These are phyloP conservation scores for Priceomyces melissophilus DNA, from an alignment of 805 yeast genomes.

Conservation along the genomic window DNA sequence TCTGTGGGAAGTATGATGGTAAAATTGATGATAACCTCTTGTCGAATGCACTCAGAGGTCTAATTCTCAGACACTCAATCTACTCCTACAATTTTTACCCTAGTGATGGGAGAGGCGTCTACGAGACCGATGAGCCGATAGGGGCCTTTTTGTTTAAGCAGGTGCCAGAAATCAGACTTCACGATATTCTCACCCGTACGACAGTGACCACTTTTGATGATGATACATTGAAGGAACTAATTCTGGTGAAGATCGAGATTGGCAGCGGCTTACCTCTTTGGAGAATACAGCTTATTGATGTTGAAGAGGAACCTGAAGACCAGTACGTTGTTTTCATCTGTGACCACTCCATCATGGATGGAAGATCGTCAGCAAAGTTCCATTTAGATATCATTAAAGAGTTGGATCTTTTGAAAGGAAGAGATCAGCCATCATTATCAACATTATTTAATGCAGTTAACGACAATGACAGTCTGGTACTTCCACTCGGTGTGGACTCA, in stretches of 20 bases:
- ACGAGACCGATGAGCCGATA: conserved; percentile 5
- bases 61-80: conserved; percentile 14
- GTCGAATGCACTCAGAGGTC: conserved; percentile 15
- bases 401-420: conserved; percentile 1
- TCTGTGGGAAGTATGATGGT: conserved; percentile 18
- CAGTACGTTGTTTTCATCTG: conserved; percentile 19
- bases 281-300: conserved; percentile 16
- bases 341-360: conserved; percentile 32
- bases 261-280: conserved; percentile 17
- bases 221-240: conserved; percentile 8
- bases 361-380: conserved; percentile 26
- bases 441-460: background rate
- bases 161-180: conserved; percentile 15
- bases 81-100: conserved; percentile 18
- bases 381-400: conserved; percentile 20
- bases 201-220: conserved; percentile 10
- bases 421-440: conserved; percentile 6
- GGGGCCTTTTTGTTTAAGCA: conserved; percentile 14
- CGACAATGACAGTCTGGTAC: conserved; percentile 7
- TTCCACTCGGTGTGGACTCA: conserved; percentile 5
- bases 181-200: conserved; percentile 18
- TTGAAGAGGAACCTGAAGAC: conserved; percentile 2
- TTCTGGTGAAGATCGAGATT: too few relatives aligned
- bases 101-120: conserved; percentile 3
- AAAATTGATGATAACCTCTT: conserved; percentile 10